Evolutionary conservation across 768 basidiomycete species (phyloP).

Genomic region (Boletus subparvulus): DNA sequence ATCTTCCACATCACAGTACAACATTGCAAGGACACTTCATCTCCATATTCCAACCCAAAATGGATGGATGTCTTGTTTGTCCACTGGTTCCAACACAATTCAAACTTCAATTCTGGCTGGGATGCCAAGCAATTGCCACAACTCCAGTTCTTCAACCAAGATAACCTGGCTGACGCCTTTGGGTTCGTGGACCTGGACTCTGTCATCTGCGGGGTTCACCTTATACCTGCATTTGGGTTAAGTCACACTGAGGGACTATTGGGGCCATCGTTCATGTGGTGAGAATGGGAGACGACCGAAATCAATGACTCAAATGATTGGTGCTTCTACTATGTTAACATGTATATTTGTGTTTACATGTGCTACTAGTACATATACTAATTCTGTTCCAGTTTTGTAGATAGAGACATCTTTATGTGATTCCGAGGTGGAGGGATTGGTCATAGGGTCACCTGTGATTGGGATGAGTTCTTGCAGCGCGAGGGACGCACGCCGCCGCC

Average conservation of each 20-base stretch:
- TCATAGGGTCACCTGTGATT: too few relatives aligned
- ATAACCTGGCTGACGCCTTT: slow-evolving; percentile 33
- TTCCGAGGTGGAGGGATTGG: too few relatives aligned
- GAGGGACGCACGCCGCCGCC: too few relatives aligned
- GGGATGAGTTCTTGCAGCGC: too few relatives aligned
- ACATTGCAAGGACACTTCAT: background rate
- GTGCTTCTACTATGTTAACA: slow-evolving; percentile 31
- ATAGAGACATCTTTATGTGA: too few relatives aligned
- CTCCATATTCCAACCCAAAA: background rate
- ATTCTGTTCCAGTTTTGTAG: too few relatives aligned
- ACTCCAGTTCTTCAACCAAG: slow-evolving; percentile 37
- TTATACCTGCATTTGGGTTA: slow-evolving; percentile 42
- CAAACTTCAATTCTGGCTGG: slow-evolving; percentile 24
- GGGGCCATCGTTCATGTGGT: background rate
- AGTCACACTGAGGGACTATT: slow-evolving; percentile 5
- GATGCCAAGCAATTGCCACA: slow-evolving; percentile 31
- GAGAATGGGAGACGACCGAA: slow-evolving; percentile 22
- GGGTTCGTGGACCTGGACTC: slow-evolving; percentile 45
- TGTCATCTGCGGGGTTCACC: slow-evolving; percentile 40
- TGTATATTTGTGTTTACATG: slow-evolving; percentile 20
- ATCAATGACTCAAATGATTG: too few relatives aligned
- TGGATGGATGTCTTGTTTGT: slow-evolving; percentile 29
- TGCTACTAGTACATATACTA: too few relatives aligned
- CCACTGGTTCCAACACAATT: slow-evolving; percentile 37
- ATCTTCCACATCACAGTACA: slow-evolving; percentile 13